Evolutionary conservation across 2,329 filamentous ascomycete genomes (phyloP).

Genomic region (Fusarium tjaetaba): DNA sequence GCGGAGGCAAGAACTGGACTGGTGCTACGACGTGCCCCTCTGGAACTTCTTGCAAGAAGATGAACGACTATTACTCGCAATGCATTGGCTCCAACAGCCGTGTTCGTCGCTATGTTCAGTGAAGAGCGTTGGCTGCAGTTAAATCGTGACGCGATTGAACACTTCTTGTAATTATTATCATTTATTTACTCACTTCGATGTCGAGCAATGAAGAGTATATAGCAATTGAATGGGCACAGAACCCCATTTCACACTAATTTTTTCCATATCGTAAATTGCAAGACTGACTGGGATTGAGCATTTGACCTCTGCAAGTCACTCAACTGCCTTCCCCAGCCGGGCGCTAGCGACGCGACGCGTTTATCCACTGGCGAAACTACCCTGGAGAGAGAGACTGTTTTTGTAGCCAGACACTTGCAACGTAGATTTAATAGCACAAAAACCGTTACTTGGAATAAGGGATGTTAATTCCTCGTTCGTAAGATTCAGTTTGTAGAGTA

Average conservation of each 20-base stretch:
- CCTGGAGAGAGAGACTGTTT: background rate
- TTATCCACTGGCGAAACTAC: background rate
- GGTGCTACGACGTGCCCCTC: conserved; percentile 14
- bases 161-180: background rate
- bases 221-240: background rate
- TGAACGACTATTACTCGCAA: conserved; percentile 29
- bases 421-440: too few species aligned
- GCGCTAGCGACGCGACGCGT: background rate
- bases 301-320: background rate
- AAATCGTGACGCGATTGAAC: background rate
- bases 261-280: too few species aligned
- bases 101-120: conserved; percentile 1
- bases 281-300: too few species aligned
- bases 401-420: background rate
- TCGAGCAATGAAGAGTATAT: background rate
- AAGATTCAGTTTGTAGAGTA: too few species aligned
- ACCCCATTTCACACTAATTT: background rate
- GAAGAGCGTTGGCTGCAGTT: background rate
- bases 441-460: too few species aligned
- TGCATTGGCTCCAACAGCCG: conserved; percentile 14
- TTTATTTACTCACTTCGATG: background rate
- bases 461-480: too few species aligned
- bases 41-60: conserved; percentile 20
- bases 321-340: background rate
- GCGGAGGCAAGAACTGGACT: conserved; percentile 18